Base-by-base conservation (phyloP, 1,284 basidiomycete species). In the Puccinia polysora region DNA sequence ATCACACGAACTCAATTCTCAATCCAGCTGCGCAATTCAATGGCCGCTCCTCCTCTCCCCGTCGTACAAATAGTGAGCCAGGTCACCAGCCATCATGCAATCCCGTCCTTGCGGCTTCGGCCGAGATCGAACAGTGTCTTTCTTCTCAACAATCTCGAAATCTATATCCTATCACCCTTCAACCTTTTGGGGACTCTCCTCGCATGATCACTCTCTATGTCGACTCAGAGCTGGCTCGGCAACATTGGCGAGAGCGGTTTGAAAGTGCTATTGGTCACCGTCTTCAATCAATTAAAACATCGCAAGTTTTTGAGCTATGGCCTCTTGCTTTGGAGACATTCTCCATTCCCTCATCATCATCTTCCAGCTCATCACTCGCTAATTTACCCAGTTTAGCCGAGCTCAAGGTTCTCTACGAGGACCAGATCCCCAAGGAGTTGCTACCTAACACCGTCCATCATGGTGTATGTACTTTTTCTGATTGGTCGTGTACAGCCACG, bases 221-320 rank as follows among this genome's bases (percentile, higher is more conserved):
- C 0, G 91, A 97, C 74, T 86, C 87, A 0, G 82, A 85, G 7
- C 84, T 85, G n/a, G 84, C 84, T 2, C 86, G 94, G 1, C 79
- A 82, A 15, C 90, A 93, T 74, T 99, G 96, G 96, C 88, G 89
- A 78, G 83, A 86, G 76, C 93, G 91, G 81, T 81, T 97, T 12
- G 87, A 91, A 74, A 90, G 95, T 80, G 92, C 92, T 7, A 85
- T 91, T 65, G 89, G 88, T 4, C 79, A 96, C 74, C 86, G 93
- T 40, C 86, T 86, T 76, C 88, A 89, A 36, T 89, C 95, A 47
- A 89, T 94, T 77, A 93, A 96, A 32, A 88, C 87, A 36, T 92
- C 91, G 81, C 92, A 91, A 82, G 91, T 84, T n/a, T 80, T 80
- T 40, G 75, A 78, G 4, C 74, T 78, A 58, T 75, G 76, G n/a